These are phyloP conservation scores for Saccharomyces hybrid DNA, from an alignment of 1,139 yeast genomes.

Conservation along the genomic window DNA sequence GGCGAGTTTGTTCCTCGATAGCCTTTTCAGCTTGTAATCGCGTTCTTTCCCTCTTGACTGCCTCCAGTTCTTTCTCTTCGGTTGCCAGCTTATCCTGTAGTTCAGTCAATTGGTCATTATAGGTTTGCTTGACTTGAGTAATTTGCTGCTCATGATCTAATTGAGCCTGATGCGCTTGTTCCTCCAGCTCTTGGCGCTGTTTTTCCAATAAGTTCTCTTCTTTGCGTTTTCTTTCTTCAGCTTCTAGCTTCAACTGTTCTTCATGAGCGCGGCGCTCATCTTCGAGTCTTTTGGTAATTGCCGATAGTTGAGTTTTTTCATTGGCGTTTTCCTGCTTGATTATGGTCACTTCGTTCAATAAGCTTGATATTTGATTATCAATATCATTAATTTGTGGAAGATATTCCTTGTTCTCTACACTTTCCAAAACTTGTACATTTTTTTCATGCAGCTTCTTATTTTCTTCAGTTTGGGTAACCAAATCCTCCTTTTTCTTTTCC, in stretches of 20 bases:
- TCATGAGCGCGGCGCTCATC: conserved; percentile 25
- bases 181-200: conserved; percentile 22
- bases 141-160: conserved; percentile 22
- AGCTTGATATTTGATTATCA: conserved; percentile 18
- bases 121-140: conserved; percentile 15
- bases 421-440: conserved; percentile 13
- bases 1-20: conserved; percentile 12
- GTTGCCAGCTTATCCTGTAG: conserved; percentile 9
- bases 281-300: conserved; percentile 25
- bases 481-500: conserved; percentile 14
- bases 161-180: conserved; percentile 15
- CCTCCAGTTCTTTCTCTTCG: conserved; percentile 10
- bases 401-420: conserved; percentile 21
- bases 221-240: conserved; percentile 22
- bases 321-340: conserved; percentile 27
- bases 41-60: conserved; percentile 9
- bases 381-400: conserved; percentile 22
- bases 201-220: conserved; percentile 22
- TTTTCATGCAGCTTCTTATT: conserved; percentile 15
- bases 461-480: conserved; percentile 18
- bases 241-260: conserved; percentile 21
- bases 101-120: conserved; percentile 13
- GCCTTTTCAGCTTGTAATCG: conserved; percentile 11
- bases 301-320: conserved; percentile 23
- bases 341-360: conserved; percentile 18